Evolutionary conservation across 805 yeast species (phyloP).

Genomic region (Candida michaelii): DNA sequence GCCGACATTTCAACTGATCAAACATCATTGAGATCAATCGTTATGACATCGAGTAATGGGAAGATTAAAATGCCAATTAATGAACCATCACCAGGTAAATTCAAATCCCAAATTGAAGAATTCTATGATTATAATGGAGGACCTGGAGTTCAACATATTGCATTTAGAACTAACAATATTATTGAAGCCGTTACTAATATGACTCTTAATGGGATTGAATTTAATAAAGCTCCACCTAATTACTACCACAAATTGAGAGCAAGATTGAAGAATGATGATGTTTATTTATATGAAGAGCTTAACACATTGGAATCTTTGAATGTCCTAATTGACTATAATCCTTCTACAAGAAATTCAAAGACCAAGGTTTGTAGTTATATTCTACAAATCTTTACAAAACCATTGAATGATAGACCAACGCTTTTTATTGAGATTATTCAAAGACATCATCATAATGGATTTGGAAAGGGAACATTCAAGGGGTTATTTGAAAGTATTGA

Average conservation of each 20-base stretch:
- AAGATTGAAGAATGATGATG: slow-evolving; percentile 44
- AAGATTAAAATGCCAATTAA: slow-evolving; percentile 77
- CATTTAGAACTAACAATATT: slow-evolving; percentile 64
- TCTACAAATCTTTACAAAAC: slow-evolving; percentile 77
- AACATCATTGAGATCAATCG: slow-evolving; percentile 70
- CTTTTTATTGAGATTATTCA: slow-evolving; percentile 80
- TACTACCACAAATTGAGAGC: slow-evolving; percentile 56
- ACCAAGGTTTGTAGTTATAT: slow-evolving; percentile 56
- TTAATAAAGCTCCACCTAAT: slow-evolving; percentile 55
- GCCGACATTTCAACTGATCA: slow-evolving; percentile 66
- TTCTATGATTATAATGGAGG: slow-evolving; percentile 73
- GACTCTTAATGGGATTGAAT: slow-evolving; percentile 64
- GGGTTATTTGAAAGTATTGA: slow-evolving; percentile 81
- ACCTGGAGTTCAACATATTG: slow-evolving; percentile 84
- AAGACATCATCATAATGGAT: slow-evolving; percentile 76
- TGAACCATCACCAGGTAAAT: slow-evolving; percentile 72
- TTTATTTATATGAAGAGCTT: slow-evolving; percentile 53
- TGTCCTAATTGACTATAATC: slow-evolving; percentile 76
- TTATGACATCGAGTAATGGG: slow-evolving; percentile 70
- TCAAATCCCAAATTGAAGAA: slow-evolving; percentile 79
- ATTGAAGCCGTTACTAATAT: slow-evolving; percentile 53
- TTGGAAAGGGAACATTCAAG: slow-evolving; percentile 87
- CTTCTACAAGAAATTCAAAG: slow-evolving; percentile 31
- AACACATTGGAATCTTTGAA: slow-evolving; percentile 48
- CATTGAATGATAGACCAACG: slow-evolving; percentile 76